Conservation (phyloP, 495 filamentous ascomycete genomes). For the Lepraria neglecta region DNA sequence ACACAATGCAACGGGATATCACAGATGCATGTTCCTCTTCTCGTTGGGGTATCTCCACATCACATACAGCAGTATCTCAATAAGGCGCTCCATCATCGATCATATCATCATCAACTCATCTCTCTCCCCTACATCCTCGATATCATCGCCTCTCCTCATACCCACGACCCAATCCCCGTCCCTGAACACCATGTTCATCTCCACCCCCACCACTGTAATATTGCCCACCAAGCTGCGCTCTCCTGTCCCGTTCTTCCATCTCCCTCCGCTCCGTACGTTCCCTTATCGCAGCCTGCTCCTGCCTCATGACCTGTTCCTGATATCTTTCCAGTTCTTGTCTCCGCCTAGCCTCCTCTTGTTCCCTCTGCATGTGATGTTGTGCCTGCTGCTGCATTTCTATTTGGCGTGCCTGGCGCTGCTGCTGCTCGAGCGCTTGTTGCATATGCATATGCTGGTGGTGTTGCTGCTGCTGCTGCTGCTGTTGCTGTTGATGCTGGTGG, state of each 20-base stretch:
- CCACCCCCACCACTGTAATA: background rate
- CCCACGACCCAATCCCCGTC: background rate
- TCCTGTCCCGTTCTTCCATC: background rate
- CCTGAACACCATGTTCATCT: background rate
- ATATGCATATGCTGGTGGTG: slow-evolving; percentile 10
- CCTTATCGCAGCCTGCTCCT: background rate
- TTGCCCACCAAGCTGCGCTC: background rate
- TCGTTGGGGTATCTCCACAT: no score
- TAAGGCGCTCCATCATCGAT: no score
- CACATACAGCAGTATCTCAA: no score
- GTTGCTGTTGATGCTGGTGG: slow-evolving; percentile 19
- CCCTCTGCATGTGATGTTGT: background rate
- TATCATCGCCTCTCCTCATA: slow-evolving; percentile 10
- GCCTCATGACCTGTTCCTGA: background rate
- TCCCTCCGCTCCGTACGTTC: background rate
- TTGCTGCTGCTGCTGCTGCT: slow-evolving; percentile 16
- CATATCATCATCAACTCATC: background rate
- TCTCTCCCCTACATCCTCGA: background rate
- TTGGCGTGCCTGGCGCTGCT: slow-evolving; percentile 2
- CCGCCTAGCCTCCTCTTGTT: background rate
- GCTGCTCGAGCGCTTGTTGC: slow-evolving; percentile 4
- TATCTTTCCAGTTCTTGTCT: background rate
- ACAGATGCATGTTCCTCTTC: no score
- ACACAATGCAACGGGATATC: no score
- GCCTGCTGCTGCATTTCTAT: slow-evolving; percentile 6